Percentiles rank a stretch among this genome's conserved stretches.
Conservation (phyloP, 2,329 filamentous ascomycete genomes). For the Shiraia sp. region DNA sequence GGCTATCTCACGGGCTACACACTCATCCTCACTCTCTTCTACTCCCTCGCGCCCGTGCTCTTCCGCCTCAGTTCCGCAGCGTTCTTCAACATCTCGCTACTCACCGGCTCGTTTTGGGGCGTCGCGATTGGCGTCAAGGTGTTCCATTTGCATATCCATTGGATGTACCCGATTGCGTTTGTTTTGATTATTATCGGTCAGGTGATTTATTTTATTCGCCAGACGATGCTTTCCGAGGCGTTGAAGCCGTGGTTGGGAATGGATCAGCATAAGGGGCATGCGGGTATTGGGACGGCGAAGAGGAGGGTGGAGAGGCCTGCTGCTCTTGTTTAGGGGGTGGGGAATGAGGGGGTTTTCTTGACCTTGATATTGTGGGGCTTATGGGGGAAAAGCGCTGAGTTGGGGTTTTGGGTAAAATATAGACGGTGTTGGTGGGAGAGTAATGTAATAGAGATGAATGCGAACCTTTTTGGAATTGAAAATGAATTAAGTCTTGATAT, state of each 20-base stretch:
- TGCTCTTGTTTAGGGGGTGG: conserved; percentile 23
- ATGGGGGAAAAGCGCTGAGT: too few species aligned
- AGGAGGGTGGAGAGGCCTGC: conserved; percentile 34
- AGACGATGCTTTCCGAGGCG: conserved; percentile 80
- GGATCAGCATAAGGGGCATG: conserved; percentile 68
- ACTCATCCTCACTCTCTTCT: conserved; percentile 79
- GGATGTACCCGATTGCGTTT: conserved; percentile 94
- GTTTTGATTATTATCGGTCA: conserved; percentile 87
- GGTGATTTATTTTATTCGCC: conserved; percentile 83
- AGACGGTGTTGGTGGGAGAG: too few species aligned
- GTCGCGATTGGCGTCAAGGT: conserved; percentile 89
- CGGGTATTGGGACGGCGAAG: conserved; percentile 36
- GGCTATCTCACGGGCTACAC: conserved; percentile 93
- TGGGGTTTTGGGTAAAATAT: too few species aligned
- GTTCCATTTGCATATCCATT: conserved; percentile 80
- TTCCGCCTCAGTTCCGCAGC: conserved; percentile 88
- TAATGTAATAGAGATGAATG: too few species aligned
- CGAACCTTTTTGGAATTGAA: too few species aligned
- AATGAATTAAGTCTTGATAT: too few species aligned
- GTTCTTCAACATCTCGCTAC: conserved; percentile 93
- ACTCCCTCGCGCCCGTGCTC: conserved; percentile 82
- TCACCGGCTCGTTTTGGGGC: conserved; percentile 97
- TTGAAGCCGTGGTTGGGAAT: conserved; percentile 94
- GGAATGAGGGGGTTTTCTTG: not conserved
- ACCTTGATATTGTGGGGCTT: too few species aligned